Base-by-base conservation (phyloP, 139 green algal genomes). In the Auxenochlorella protothecoides region DNA sequence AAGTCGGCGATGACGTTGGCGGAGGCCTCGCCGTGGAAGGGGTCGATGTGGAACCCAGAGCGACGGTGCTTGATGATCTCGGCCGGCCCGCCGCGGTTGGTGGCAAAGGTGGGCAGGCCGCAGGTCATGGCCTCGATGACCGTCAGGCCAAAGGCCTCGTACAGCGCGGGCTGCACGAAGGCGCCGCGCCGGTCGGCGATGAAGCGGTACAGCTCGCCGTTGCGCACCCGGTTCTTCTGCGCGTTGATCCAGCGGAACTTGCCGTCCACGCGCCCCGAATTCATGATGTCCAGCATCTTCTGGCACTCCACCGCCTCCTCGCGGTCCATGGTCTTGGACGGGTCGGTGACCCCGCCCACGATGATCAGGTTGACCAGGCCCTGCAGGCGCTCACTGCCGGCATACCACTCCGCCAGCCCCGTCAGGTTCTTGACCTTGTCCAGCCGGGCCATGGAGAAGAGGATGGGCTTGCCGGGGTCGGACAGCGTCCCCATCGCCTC, bases 361-460 rank as follows among this genome's bases (percentile, higher is more conserved):
- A 96, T 82, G 15, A 94, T 82, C 60, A 96, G 84, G 85, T 94
- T 94, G 66, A 75, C 76, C 62, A 89, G 71, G 16, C 73, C 65
- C n/a, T 75, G 80, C 78, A 96, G 82, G 15, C 80, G 76, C 10
- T 76, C 13, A 75, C 68, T 86, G 59, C 53, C 60, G 56, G 63
- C 89, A 70, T 84, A 96, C 86, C 78, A 87, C 64, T 86, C 77
- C 15, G 80, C 88, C 60, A 95, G 81, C 9, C 88, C 86, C 13
- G 85, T 89, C 68, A 95, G 74, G 81, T 95, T 95, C 78, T 95
- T 95, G n/a, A 95, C 88, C 7, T 79, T 76, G 79, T 93, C 89
- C 68, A 95, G 75, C 7, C 89, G 78, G 3, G 89, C 88, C 88
- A 94, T 94, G 67, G 78, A 87, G 71, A 95, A 95, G 44, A 95